phyloP scores from a whole-genome alignment of 1,284 basidiomycete genomes.

The Sphaerobolus stellatus region DNA sequence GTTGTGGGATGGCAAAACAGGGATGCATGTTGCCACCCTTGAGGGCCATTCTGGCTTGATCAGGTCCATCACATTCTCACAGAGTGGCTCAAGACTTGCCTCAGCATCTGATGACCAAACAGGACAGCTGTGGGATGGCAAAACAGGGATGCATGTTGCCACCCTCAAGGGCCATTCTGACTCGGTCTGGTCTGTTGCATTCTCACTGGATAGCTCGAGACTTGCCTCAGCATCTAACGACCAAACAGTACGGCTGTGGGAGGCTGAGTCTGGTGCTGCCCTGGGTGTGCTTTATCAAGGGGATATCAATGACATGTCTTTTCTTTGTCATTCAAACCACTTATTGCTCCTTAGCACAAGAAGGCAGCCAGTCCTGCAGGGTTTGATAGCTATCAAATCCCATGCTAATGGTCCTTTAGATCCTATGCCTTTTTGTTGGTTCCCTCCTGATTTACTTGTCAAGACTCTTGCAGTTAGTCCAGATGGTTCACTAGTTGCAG shows the following conservation, averaged over 20 bases:
- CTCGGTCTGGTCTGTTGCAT: slow-evolving; percentile 12
- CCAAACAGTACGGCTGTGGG: slow-evolving; percentile 32
- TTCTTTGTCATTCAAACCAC: no score
- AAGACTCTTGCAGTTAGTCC: no score
- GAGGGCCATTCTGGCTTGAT: slow-evolving; percentile 14
- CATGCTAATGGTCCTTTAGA: no score
- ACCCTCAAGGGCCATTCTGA: slow-evolving; percentile 5
- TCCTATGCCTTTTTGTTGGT: no score
- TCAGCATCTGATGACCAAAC: slow-evolving; percentile 16
- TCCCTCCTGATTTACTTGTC: no score
- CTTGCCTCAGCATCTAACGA: slow-evolving; percentile 32
- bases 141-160: neutral
- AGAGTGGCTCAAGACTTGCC: slow-evolving; percentile 16
- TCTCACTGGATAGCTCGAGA: slow-evolving; percentile 31
- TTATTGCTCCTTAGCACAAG: no score
- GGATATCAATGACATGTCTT: no score
- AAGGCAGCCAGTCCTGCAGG: no score
- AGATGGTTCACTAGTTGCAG: no score
- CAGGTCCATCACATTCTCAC: slow-evolving; percentile 17
- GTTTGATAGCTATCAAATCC: no score
- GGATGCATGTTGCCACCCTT: neutral
- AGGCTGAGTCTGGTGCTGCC: neutral
- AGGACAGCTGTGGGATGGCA: slow-evolving; percentile 18
- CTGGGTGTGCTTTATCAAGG: no score
- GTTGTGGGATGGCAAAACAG: slow-evolving; percentile 12